Percentiles rank a stretch among this genome's conserved stretches.
Conservation (phyloP, 2,329 filamentous ascomycete species). For the Pseudocercospora macadamiae region DNA sequence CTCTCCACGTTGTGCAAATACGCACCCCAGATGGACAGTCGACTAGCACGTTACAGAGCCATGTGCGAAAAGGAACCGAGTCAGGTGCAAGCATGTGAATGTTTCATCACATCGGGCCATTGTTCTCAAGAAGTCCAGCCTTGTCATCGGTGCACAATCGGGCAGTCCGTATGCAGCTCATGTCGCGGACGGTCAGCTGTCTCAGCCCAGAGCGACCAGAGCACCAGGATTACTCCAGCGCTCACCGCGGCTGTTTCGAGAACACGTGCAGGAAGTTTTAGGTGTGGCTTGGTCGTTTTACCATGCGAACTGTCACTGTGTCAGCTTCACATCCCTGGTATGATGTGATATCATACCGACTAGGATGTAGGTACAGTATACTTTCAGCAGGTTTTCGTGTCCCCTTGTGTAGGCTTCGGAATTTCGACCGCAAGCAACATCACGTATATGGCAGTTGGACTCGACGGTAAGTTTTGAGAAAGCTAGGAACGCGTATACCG, state of each 20-base stretch:
- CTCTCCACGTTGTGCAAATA: background rate
- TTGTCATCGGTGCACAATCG: background rate
- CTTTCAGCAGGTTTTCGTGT: no score
- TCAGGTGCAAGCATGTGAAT: no score
- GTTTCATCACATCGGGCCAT: background rate
- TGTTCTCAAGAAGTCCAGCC: background rate
- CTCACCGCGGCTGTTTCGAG: background rate
- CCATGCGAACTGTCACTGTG: constrained; percentile 3
- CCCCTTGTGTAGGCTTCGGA: no score
- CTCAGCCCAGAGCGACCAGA: background rate
- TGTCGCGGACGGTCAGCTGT: background rate
- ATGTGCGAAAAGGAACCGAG: background rate
- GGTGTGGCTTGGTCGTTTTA: constrained; percentile 1
- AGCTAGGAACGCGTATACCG: no score
- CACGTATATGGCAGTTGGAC: no score
- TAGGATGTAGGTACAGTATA: background rate
- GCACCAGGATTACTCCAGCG: background rate
- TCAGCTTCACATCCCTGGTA: no score
- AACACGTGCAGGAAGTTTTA: background rate
- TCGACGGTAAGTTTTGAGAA: no score
- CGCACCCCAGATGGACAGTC: background rate
- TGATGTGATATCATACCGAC: background rate
- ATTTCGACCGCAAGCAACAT: no score
- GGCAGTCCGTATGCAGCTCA: background rate
- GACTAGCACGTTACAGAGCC: background rate